Conservation (phyloP, 2,329 filamentous ascomycete species). For the Lanzia echinophila region DNA sequence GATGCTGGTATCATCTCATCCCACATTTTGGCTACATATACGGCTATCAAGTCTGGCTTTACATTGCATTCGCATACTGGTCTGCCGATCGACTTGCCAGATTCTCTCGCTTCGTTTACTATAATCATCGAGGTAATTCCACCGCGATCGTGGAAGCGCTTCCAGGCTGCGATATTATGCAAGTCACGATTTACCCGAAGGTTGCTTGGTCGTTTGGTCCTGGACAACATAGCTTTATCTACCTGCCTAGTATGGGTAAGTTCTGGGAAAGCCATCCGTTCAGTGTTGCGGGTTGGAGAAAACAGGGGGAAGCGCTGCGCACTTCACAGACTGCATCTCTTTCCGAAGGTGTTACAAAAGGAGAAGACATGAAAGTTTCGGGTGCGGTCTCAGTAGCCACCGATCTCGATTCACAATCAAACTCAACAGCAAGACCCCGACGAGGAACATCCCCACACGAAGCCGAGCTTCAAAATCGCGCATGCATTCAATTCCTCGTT, state of each 20-base stretch:
- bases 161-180: neutral
- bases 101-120: conserved; percentile 30
- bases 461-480: neutral
- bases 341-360: neutral
- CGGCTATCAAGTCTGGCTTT: conserved; percentile 33
- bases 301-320: neutral
- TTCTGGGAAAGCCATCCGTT: conserved; percentile 9
- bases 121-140: neutral
- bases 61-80: conserved; percentile 38
- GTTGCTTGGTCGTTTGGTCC: neutral
- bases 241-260: neutral
- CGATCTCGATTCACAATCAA: neutral
- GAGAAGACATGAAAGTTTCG: neutral
- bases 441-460: neutral
- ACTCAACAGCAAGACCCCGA: neutral
- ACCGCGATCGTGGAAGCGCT: neutral
- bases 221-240: conserved; percentile 3
- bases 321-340: neutral
- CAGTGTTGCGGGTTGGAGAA: conserved; percentile 4
- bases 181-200: neutral
- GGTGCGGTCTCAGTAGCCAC: neutral
- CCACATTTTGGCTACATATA: conserved; percentile 28
- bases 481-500: conserved; percentile 2
- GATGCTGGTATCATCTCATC: conserved; percentile 31
- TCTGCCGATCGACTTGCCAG: conserved; percentile 39